A percentile compares a stretch with the other conserved stretches of the same genome.
Evolutionary conservation across 805 yeast species (phyloP).

Genomic region (Zygotorulaspora sp.): DNA sequence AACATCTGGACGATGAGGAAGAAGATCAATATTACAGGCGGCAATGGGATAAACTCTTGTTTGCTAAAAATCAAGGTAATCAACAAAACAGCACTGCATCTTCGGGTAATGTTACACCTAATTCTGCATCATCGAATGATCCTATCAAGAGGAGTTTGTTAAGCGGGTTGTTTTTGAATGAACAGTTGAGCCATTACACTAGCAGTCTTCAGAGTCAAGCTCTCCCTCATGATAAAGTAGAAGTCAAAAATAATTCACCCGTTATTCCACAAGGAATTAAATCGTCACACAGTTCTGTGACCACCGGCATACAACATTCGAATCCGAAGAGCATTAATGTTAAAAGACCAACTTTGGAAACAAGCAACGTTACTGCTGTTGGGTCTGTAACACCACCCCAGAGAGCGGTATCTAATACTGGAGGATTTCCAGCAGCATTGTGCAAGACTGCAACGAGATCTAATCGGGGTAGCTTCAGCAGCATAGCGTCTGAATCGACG

Average conservation of each 20-base stretch:
- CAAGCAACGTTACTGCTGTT: slow-evolving; percentile 26
- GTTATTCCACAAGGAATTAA: slow-evolving; percentile 2
- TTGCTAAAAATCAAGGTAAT: slow-evolving; percentile 18
- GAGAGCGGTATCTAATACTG: slow-evolving; percentile 4
- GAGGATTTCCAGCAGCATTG: slow-evolving; percentile 4
- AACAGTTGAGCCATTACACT: slow-evolving; percentile 7
- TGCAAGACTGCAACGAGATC: slow-evolving; percentile 4
- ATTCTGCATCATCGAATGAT: slow-evolving; percentile 15
- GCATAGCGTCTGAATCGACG: slow-evolving; percentile 37
- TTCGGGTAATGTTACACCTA: slow-evolving; percentile 9
- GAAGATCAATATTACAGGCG: slow-evolving; percentile 31
- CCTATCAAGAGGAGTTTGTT: slow-evolving; percentile 28
- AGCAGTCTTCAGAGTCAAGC: not conserved
- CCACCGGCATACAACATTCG: not conserved
- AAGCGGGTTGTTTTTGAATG: slow-evolving; percentile 31
- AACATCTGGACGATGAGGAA: slow-evolving; percentile 29
- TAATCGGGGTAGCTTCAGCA: slow-evolving; percentile 28
- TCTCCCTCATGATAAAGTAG: not conserved
- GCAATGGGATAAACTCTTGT: slow-evolving; percentile 33
- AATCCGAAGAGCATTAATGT: not conserved
- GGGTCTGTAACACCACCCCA: slow-evolving; percentile 31
- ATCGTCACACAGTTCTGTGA: slow-evolving; percentile 3
- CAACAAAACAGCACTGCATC: slow-evolving; percentile 3
- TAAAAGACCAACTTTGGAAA: slow-evolving; percentile 17
- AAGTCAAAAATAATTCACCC: slow-evolving; percentile 1